Evolutionary conservation across 148 eudicot genomes (phyloP).

Genomic region (Chenopodium suecicum): DNA sequence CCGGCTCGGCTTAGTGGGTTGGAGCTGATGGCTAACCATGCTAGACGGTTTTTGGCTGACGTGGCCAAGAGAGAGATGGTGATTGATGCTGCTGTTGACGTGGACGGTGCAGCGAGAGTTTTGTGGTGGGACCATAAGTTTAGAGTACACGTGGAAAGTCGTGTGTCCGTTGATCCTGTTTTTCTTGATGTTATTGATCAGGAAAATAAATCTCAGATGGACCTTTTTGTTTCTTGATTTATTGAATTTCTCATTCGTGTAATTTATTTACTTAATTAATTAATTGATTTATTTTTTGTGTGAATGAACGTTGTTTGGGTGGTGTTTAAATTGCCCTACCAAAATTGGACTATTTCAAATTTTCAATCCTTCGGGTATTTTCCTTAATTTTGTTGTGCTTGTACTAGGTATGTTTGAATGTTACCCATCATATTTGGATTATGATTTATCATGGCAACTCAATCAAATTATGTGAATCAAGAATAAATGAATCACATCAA

Average conservation of each 20-base stretch:
- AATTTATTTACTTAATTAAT: background rate
- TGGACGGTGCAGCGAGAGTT: slow-evolving; percentile 71
- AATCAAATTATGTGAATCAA: no score
- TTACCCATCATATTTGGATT: no score
- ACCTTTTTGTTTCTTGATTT: slow-evolving; percentile 42
- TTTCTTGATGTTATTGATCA: slow-evolving; percentile 83
- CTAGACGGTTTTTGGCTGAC: slow-evolving; percentile 47
- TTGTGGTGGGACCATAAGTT: slow-evolving; percentile 87
- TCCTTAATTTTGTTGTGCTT: no score
- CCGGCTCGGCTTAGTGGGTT: slow-evolving; percentile 78
- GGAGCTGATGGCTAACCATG: slow-evolving; percentile 72
- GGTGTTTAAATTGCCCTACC: background rate
- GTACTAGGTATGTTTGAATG: no score
- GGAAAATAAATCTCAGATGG: slow-evolving; percentile 64
- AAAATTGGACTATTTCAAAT: no score
- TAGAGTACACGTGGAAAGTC: slow-evolving; percentile 77
- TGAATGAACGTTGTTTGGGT: no score
- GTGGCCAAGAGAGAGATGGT: slow-evolving; percentile 76
- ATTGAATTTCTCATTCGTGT: background rate
- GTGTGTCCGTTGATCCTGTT: slow-evolving; percentile 79
- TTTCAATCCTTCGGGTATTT: no score
- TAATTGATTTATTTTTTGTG: background rate
- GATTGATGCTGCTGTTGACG: slow-evolving; percentile 63
- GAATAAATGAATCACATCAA: no score
- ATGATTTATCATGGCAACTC: no score